A percentile compares a stretch with the other conserved stretches of the same genome.
These are phyloP conservation scores for Carex myosuroides DNA, from an alignment of 176 grass and related monocot species.

Conservation along the genomic window DNA sequence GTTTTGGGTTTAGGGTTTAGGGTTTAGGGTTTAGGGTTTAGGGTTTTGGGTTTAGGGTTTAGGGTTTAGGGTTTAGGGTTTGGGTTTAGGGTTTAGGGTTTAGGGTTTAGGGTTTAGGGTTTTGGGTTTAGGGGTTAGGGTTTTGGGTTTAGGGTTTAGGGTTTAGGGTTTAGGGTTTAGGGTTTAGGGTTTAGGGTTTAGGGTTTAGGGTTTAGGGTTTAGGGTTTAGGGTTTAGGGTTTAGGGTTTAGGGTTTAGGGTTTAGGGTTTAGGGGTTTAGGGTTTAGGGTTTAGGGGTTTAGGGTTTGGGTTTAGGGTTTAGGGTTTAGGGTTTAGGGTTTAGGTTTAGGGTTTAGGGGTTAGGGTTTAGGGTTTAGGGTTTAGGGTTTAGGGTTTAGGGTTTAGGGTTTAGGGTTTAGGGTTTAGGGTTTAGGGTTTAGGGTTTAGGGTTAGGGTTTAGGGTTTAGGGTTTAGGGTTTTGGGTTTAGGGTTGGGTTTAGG, in stretches of 20 bases:
- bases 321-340: neutral
- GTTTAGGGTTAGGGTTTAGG: neutral
- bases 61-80: neutral
- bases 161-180: neutral
- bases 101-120: neutral
- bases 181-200: neutral
- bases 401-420: neutral
- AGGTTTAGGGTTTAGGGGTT: no score
- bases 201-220: neutral
- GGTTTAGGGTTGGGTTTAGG: neutral
- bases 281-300: neutral
- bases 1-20: neutral
- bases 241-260: neutral
- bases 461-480: neutral
- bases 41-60: neutral
- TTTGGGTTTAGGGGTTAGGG: neutral
- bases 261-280: neutral
- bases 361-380: neutral
- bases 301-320: neutral
- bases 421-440: neutral
- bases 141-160: neutral
- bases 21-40: neutral
- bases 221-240: neutral
- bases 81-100: neutral
- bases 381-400: neutral